Base-by-base conservation (phyloP, 2,329 filamentous ascomycete species). In the Ophiognomonia clavigignenti-juglandacearum region DNA sequence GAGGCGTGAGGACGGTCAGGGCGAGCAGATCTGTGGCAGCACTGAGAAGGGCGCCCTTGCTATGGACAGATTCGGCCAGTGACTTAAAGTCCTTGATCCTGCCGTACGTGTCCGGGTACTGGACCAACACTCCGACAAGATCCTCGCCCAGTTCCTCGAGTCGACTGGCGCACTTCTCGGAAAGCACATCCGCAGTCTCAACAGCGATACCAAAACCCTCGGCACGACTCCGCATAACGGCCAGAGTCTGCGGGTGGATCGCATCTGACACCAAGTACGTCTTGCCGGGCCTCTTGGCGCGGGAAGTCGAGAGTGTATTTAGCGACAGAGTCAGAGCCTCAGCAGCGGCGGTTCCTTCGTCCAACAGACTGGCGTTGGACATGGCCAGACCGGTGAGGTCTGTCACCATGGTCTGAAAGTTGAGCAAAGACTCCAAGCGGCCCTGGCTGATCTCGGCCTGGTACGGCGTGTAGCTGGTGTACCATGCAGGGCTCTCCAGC, bases 381-480 rank as follows among this genome's bases (percentile, higher is more conserved):
- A 96, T 89, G 19, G 88, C 81, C 24, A 97, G 77, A 2, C 81
- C 89, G 0, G 92, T 96, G 54, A 97, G 73, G 62, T 96, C 92
- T 2, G 84, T 83, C 8, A 95, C 85, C 72, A 97, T 76, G 16
- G 92, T 97, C 73, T 97, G 92, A 72, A 90, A 97, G 74, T 97
- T 97, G 53, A 97, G 74, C 45, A 97, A 73, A 6, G 89, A 95
- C 74, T 96, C 89, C 53, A 97, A 70, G 46, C 92, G 83, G 29
- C 92, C 92, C 70, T 97, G 92, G 64, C 90, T 96, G 72, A 97
- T 96, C 70, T 97, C 92, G 3, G 92, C 86, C 71, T 97, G 92
- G 68, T 96, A 97, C 14, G 92, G 92, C 0, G 92, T 96, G 67
- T 97, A 96, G 70, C 90, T 96, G 34, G 92, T 97, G 66, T 97